Evolutionary conservation across 2,329 filamentous ascomycete species (phyloP), one percentile per base, ranked within the genome.

Genomic region (Claviceps quebecensis): DNA sequence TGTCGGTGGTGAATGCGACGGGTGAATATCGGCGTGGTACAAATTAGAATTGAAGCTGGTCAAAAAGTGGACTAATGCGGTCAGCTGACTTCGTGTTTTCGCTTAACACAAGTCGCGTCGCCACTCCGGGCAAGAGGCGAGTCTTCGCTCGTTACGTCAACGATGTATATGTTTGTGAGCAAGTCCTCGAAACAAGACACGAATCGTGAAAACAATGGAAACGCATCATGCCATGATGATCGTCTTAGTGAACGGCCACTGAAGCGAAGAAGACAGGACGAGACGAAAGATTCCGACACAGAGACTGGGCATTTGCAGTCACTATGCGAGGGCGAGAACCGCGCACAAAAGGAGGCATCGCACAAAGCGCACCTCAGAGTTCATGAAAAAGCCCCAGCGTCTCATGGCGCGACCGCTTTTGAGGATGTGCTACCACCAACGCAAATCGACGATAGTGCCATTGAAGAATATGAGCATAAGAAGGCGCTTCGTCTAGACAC

Each of bases 381-480:
- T 41, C 53, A 57, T 45, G 53, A 56, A 13, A 51, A 58, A 17
- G 44, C 44, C 34, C 22, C 52, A 16, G 57, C 52, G n/a, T 53
- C 54, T 17, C 45, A 55, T 40, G 55, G 51, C 38, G 52, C 57
- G 44, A 67, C 66, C 1, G 67, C 64, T 4, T 58, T 68, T n/a
- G 70, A 69, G 58, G 66, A 74, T 55, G 83, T 83, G 5, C 69
- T 95, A 5, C 86, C 87, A 14, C 72, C 75, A 0, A 72, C 91
- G 2, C 71, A 78, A 56, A 77, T 77, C 2, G 83, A 85, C 56
- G 74, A 83, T 58, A 76, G 85, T 53, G 86, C 87, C 2, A 86
- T 95, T 53, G 76, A 85, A 55, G 80, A 87, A 56, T 95, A 95
- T 60, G 86, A 95, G 66, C 72, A 74, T 2, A 81, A 82, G 56